Evolutionary conservation across 73 alveolate genomes (phyloP), one percentile per base, ranked within the genome.

Genomic region (Effrenium voratum): DNA sequence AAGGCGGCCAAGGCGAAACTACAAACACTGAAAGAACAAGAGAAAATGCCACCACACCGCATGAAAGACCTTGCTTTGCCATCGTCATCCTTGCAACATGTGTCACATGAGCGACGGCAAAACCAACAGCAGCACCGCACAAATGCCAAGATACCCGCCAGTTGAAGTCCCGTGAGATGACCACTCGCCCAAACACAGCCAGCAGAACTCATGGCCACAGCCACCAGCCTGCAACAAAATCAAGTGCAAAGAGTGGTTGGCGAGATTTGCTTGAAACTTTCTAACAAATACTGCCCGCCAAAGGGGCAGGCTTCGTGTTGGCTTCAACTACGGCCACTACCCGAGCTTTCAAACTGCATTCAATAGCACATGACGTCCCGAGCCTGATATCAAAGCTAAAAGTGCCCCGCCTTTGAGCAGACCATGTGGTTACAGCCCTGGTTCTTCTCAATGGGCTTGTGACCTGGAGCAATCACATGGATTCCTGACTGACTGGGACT

Each of bases 111-210:
- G 75, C 3, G 44, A n/a, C n/a, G 28, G 28, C n/a, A 57, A 57
- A 57, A 22, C 16, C 72, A 0, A 0, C 72, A 57, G 3, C 72
- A 22, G 72, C 72, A 22, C 72, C 28, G 6, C 13, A 41, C 55
- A 16, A 22, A 12, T 41, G 50, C 81, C 80, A 38, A 47, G 98
- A 98, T 85, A 99, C 87, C 99, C 99, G 13, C 99, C 99, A 12
- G 99, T 98, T 28, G 99, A 73, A 6, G 99, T 76, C 40, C 99
- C 99, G 87, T 99, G 99, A 2, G 99, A 99, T 26, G 98, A 57
- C 99, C 99, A 99, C 82, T 99, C 99, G 5, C 99, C 99, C 52
- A 99, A 49, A 88, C 99, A 99, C 46, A 99, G 99, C 99, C 99
- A 99, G 84, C 99, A 99, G 99, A 99, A 99, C 99, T 99, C 99